Conservation (phyloP, 1,284 basidiomycete genomes). For the Leccinum pallidistipes region DNA sequence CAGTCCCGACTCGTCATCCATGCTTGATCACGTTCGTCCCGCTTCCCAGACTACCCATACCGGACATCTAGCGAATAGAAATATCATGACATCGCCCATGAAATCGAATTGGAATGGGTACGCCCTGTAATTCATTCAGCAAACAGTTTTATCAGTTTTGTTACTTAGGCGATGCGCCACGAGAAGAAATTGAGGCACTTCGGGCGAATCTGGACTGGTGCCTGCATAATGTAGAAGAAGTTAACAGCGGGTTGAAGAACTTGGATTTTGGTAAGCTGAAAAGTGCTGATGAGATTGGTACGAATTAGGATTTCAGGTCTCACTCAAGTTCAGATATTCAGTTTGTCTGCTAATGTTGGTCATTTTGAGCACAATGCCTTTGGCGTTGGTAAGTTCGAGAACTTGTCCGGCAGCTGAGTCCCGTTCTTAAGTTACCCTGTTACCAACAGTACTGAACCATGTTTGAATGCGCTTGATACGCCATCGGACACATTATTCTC, state of each 20-base stretch:
- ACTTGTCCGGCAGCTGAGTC: neutral
- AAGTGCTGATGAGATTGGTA: neutral
- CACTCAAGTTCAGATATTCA: neutral
- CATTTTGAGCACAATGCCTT: neutral
- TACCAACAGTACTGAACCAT: neutral
- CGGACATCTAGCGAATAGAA: neutral
- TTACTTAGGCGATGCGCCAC: neutral
- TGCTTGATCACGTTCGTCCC: neutral
- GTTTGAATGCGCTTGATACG: neutral
- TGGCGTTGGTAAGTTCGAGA: neutral
- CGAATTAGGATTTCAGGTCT: neutral
- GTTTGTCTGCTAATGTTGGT: neutral
- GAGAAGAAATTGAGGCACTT: neutral
- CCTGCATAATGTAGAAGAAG: neutral
- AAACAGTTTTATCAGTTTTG: neutral
- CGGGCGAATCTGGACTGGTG: neutral
- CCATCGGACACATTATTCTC: neutral
- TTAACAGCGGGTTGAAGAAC: neutral
- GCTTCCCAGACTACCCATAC: neutral
- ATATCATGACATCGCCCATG: neutral
- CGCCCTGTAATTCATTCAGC: neutral
- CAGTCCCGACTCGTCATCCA: neutral
- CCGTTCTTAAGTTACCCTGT: neutral
- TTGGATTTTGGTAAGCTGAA: neutral
- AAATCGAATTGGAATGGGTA: neutral